A percentile compares a stretch with the other conserved stretches of the same genome.
phyloP scores from a whole-genome alignment of 73 alveolate species.

The Stentor coeruleus region DNA sequence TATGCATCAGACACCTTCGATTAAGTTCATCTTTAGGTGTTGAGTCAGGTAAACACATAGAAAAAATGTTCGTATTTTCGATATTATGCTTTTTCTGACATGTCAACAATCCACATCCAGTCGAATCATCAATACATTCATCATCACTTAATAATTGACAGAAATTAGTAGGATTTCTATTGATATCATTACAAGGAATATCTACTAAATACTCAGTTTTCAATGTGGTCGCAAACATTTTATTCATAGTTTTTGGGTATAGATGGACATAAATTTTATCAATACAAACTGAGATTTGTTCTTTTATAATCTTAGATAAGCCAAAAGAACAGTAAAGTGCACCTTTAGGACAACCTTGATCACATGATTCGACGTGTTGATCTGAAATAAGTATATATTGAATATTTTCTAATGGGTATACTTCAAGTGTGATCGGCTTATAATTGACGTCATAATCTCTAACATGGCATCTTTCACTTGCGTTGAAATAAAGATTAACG shows the following conservation, averaged over 20 bases:
- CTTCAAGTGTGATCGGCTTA: not conserved
- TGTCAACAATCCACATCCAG: conserved; percentile 4
- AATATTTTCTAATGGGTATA: too few species aligned
- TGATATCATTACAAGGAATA: not conserved
- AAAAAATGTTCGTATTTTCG: not conserved
- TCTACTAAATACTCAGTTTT: conserved; percentile 7
- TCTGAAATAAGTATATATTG: not conserved
- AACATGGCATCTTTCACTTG: not conserved
- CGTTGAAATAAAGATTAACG: not conserved
- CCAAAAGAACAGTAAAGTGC: not conserved
- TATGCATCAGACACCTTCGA: not conserved
- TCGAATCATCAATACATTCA: not conserved
- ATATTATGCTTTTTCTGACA: conserved; percentile 3
- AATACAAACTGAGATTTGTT: not conserved
- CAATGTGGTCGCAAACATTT: not conserved
- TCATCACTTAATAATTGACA: not conserved
- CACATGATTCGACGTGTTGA: not conserved
- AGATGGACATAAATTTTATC: not conserved
- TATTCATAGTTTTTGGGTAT: not conserved
- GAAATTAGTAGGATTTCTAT: conserved; percentile 21
- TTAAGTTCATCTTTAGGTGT: not conserved
- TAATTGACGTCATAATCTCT: not conserved
- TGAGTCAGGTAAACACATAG: conserved; percentile 3
- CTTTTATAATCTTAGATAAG: not conserved
- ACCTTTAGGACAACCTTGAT: conserved; percentile 15